These are phyloP conservation scores for Magnusiomyces tetraspermus DNA, from an alignment of 1,139 yeast genomes.

Conservation along the genomic window DNA sequence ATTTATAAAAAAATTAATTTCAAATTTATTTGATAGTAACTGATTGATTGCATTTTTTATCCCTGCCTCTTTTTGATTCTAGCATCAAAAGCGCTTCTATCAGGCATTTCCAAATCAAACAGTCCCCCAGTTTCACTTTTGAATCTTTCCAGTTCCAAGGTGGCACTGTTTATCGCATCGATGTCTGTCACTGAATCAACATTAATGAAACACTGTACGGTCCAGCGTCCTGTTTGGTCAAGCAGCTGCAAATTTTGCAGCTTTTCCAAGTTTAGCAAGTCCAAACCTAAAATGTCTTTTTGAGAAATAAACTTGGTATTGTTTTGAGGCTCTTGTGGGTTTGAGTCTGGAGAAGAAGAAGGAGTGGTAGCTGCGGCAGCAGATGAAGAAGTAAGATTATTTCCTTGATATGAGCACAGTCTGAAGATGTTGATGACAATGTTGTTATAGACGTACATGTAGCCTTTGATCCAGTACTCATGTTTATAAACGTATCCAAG, in stretches of 20 bases:
- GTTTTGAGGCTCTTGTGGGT: constrained; percentile 10
- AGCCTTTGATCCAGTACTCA: constrained; percentile 61
- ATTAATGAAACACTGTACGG: constrained; percentile 59
- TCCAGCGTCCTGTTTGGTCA: constrained; percentile 49
- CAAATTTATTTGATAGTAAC: too few species aligned
- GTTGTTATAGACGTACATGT: constrained; percentile 55
- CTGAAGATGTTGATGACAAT: constrained; percentile 53
- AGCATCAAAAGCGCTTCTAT: constrained; percentile 71
- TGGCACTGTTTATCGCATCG: constrained; percentile 58
- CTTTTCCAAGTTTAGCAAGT: not conserved
- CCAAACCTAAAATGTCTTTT: constrained; percentile 8
- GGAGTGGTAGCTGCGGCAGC: constrained; percentile 16
- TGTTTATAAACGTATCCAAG: constrained; percentile 62
- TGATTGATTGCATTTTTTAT: not conserved
- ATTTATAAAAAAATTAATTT: too few species aligned
- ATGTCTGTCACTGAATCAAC: constrained; percentile 67
- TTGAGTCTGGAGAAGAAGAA: constrained; percentile 18
- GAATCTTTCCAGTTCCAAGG: constrained; percentile 49
- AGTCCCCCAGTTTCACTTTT: constrained; percentile 61
- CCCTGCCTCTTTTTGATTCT: constrained; percentile 34
- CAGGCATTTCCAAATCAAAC: constrained; percentile 62
- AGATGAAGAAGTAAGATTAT: not conserved
- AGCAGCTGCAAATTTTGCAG: constrained; percentile 35
- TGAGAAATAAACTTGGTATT: constrained; percentile 5
- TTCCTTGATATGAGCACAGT: constrained; percentile 12